Base-by-base conservation (phyloP, 306 rosid genomes). In the Hippophae tibetana region DNA sequence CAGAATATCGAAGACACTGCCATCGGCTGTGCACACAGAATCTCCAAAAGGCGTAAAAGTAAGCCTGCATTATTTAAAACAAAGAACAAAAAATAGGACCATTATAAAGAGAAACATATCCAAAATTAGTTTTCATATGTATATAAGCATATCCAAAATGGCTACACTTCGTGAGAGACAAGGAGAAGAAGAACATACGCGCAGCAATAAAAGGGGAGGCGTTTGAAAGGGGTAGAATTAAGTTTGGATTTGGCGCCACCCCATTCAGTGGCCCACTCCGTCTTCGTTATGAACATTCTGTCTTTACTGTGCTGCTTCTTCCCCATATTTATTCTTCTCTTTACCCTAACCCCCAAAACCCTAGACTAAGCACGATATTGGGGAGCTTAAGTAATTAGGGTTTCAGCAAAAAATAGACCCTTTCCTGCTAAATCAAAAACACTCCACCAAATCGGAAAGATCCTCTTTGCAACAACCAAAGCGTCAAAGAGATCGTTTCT, bases 231-330 rank as follows among this genome's bases (percentile, higher is more conserved):
- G 57, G 84, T 75, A 55, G 87, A 83, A 42, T 40, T 70, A 2
- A 82, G 72, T 71, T 88, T 88, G 78, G 96, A 59, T 72, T 92
- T 92, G 66, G 86, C 92, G 67, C 99, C 96, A 8, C 96, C 99
- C 96, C 96, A 92, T 67, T 92, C 99, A 8, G 96, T 85, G 31
- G 96, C 96, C 96, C 99, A 92, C 76, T 92, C 99, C n/a, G 99
- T 92, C 68, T 80, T 88, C 44, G 99, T 92, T 48, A 92, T 76
- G 79, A 62, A 92, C 95, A 92, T 83, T 13, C 98, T 78, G 57
- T 92, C 96, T 62, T 92, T 92, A 73, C 98, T 92, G 61, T 87
- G 98, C 70, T 87, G 98, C 68, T 92, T 87, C 86, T 92, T 92
- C 79, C 95, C 98, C 96, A 92, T 92, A 45, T 58, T 56, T 8